phyloP scores from a whole-genome alignment of 352 stramenopile genomes.

The Pythium diclinum region DNA sequence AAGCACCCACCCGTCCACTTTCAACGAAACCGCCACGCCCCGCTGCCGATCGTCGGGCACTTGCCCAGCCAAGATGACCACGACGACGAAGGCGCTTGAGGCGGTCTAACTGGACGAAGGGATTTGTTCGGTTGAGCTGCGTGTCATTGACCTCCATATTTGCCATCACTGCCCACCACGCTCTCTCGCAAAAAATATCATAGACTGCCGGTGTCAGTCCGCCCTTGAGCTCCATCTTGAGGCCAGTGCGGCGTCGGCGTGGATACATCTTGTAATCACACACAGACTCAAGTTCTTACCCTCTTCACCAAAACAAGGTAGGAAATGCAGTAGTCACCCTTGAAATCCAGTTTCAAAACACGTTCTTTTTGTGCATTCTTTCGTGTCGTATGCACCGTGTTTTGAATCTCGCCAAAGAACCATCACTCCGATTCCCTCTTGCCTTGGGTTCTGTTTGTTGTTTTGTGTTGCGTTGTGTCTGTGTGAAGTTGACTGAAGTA shows the following conservation, averaged over 20 bases:
- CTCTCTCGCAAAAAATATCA: constrained; percentile 1
- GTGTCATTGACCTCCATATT: background rate
- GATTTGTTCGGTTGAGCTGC: too few relatives aligned
- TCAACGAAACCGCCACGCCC: constrained; percentile 2
- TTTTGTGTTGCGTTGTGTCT: background rate
- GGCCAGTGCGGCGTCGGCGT: background rate
- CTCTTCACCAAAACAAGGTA: background rate
- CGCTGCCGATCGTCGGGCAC: background rate
- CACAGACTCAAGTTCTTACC: background rate
- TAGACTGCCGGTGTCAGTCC: background rate
- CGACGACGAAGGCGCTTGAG: background rate
- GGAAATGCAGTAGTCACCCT: too few relatives aligned
- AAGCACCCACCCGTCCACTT: background rate
- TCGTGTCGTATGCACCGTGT: background rate
- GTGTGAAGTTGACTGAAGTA: background rate
- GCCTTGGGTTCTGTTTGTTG: background rate
- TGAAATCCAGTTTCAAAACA: too few relatives aligned
- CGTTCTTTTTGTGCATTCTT: too few relatives aligned
- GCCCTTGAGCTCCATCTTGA: background rate
- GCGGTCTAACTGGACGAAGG: too few relatives aligned
- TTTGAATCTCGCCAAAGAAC: background rate
- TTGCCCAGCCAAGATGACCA: background rate
- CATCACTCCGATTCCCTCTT: too few relatives aligned
- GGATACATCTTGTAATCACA: background rate
- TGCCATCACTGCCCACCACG: background rate